These are phyloP conservation scores for Cyberlindnera lachancei DNA, from an alignment of 805 yeast genomes.

Conservation along the genomic window DNA sequence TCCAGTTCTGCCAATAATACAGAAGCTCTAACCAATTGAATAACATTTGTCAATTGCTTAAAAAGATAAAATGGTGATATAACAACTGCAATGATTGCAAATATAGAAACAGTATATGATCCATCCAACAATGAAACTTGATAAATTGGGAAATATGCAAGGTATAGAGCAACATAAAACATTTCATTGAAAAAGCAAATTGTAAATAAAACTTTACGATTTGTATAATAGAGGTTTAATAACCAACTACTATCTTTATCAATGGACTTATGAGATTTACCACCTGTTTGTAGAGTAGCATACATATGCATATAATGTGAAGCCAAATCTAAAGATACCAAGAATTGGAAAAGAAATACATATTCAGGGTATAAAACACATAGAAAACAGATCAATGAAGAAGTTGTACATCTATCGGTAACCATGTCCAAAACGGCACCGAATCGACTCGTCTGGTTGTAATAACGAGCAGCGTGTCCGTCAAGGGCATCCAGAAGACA, in stretches of 20 bases:
- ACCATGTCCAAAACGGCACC: constrained; percentile 99
- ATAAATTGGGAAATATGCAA: constrained; percentile 48
- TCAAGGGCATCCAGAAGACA: constrained; percentile 94
- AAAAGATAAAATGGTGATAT: constrained; percentile 84
- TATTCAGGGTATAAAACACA: constrained; percentile 71
- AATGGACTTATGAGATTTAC: constrained; percentile 76
- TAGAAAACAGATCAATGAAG: constrained; percentile 83
- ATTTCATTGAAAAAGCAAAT: constrained; percentile 93
- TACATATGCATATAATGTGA: constrained; percentile 99
- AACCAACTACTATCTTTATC: constrained; percentile 63
- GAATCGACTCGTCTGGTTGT: constrained; percentile 80
- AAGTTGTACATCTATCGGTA: constrained; percentile 94
- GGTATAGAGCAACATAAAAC: constrained; percentile 83
- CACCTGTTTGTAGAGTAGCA: constrained; percentile 78
- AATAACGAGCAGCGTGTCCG: constrained; percentile 89
- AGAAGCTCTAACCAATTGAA: constrained; percentile 86
- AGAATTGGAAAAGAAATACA: constrained; percentile 57
- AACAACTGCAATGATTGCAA: constrained; percentile 47
- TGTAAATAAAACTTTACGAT: constrained; percentile 71
- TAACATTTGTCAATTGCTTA: constrained; percentile 83
- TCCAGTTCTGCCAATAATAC: constrained; percentile 71
- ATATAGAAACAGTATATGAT: constrained; percentile 49
- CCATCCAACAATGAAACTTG: constrained; percentile 24
- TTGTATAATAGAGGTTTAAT: constrained; percentile 79
- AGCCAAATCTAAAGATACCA: constrained; percentile 80